Conservation (phyloP, 116 monocot genomes). For the Dioscorea cayenensis region DNA sequence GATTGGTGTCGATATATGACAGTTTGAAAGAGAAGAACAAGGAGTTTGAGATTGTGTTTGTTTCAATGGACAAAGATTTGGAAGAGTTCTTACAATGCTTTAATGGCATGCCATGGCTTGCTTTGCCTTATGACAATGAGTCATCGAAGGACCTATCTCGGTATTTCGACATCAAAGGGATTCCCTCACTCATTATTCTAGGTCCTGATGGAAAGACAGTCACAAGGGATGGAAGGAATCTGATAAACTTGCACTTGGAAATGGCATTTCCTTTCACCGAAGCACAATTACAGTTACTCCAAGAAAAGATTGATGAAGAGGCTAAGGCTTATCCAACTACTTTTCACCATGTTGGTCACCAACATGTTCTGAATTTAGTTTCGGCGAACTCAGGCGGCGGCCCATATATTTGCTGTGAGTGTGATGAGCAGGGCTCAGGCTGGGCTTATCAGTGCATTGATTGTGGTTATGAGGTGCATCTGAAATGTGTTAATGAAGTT, state of each 20-base stretch:
- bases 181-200: slow-evolving; percentile 39
- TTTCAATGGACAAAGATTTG: slow-evolving; percentile 43
- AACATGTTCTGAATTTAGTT: slow-evolving; percentile 37
- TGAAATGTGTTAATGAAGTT: slow-evolving; percentile 21
- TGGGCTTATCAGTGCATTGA: slow-evolving; percentile 60
- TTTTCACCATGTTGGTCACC: slow-evolving; percentile 36
- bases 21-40: slow-evolving; percentile 30
- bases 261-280: slow-evolving; percentile 51
- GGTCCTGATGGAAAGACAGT: slow-evolving; percentile 57
- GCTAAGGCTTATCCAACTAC: slow-evolving; percentile 41
- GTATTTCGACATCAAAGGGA: slow-evolving; percentile 43
- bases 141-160: slow-evolving; percentile 25
- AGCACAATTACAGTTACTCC: slow-evolving; percentile 22
- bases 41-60: slow-evolving; percentile 42
- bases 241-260: slow-evolving; percentile 50
- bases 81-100: slow-evolving; percentile 21
- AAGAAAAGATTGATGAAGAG: slow-evolving; percentile 38
- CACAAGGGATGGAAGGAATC: slow-evolving; percentile 43
- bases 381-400: slow-evolving; percentile 48
- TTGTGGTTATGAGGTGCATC: slow-evolving; percentile 60
- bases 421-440: slow-evolving; percentile 56
- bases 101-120: slow-evolving; percentile 52
- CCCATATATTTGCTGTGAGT: slow-evolving; percentile 51
- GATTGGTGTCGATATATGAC: slow-evolving; percentile 22
- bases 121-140: slow-evolving; percentile 27